Percentiles rank a stretch among this genome's conserved stretches.
These are phyloP conservation scores for Funneliformis mosseae DNA, from an alignment of 192 early-diverging fungal species.

Conservation along the genomic window DNA sequence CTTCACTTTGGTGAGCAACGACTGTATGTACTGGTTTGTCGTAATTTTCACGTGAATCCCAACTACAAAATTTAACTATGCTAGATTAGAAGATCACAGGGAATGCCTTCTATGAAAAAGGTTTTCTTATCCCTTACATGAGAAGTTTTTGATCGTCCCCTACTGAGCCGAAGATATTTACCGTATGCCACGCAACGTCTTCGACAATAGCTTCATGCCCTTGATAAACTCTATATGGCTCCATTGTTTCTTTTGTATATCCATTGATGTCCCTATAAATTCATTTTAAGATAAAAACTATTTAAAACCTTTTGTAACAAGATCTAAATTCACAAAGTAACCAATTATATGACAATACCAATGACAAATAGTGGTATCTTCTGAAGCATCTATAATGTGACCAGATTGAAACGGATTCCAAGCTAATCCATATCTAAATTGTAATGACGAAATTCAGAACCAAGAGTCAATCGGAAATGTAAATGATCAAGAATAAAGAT, in stretches of 20 bases:
- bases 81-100: neutral
- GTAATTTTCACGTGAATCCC: conserved; percentile 84
- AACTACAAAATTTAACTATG: conserved; percentile 51
- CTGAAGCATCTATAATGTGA: conserved; percentile 85
- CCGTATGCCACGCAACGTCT: conserved; percentile 92
- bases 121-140: conserved; percentile 59
- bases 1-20: conserved; percentile 85
- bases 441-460: neutral
- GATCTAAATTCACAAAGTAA: neutral
- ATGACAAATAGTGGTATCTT: conserved; percentile 87
- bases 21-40: conserved; percentile 70
- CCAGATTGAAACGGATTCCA: conserved; percentile 87
- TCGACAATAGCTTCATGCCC: conserved; percentile 93
- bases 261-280: conserved; percentile 77
- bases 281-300: neutral
- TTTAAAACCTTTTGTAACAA: neutral
- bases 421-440: conserved; percentile 79
- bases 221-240: conserved; percentile 75
- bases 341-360: conserved; percentile 51
- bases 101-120: neutral
- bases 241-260: conserved; percentile 75
- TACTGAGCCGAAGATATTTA: conserved; percentile 92
- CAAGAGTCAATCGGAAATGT: neutral
- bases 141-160: conserved; percentile 93
- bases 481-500: neutral